Evolutionary conservation across 768 basidiomycete genomes (phyloP).

Genomic region (Psilocybe azurescens): DNA sequence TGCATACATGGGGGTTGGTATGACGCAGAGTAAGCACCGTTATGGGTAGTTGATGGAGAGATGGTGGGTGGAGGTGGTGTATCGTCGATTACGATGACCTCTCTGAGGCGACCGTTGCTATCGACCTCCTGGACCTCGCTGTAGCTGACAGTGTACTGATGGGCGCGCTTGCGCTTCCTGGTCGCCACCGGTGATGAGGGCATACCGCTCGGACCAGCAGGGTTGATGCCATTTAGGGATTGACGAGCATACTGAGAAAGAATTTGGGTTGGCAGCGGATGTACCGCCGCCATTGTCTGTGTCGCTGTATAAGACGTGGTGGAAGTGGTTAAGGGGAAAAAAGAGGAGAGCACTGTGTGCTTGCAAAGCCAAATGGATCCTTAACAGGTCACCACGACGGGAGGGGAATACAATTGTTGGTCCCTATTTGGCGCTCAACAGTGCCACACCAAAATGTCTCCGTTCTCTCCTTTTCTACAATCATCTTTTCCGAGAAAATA

Average conservation of each 20-base stretch:
- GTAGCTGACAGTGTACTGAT: slow-evolving; percentile 84
- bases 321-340: slow-evolving; percentile 39
- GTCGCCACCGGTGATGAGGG: slow-evolving; percentile 74
- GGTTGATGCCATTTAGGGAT: slow-evolving; percentile 49
- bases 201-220: slow-evolving; percentile 63
- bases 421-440: slow-evolving; percentile 25
- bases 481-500: slow-evolving; percentile 1
- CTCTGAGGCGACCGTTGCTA: slow-evolving; percentile 73
- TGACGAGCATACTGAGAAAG: slow-evolving; percentile 72
- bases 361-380: slow-evolving; percentile 46
- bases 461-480: slow-evolving; percentile 8
- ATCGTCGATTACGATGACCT: slow-evolving; percentile 94
- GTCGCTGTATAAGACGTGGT: slow-evolving; percentile 58
- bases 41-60: slow-evolving; percentile 76
- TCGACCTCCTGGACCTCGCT: slow-evolving; percentile 90
- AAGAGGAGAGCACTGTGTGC: slow-evolving; percentile 34
- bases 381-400: slow-evolving; percentile 41
- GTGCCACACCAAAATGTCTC: slow-evolving; percentile 30
- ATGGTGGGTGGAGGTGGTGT: slow-evolving; percentile 84
- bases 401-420: slow-evolving; percentile 43
- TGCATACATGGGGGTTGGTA: slow-evolving; percentile 77
- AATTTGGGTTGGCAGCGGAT: slow-evolving; percentile 64
- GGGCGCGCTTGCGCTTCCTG: slow-evolving; percentile 84
- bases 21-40: slow-evolving; percentile 74
- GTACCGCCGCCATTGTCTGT: slow-evolving; percentile 73